Conservation (phyloP, 768 basidiomycete genomes). For the Suillus luteus region DNA sequence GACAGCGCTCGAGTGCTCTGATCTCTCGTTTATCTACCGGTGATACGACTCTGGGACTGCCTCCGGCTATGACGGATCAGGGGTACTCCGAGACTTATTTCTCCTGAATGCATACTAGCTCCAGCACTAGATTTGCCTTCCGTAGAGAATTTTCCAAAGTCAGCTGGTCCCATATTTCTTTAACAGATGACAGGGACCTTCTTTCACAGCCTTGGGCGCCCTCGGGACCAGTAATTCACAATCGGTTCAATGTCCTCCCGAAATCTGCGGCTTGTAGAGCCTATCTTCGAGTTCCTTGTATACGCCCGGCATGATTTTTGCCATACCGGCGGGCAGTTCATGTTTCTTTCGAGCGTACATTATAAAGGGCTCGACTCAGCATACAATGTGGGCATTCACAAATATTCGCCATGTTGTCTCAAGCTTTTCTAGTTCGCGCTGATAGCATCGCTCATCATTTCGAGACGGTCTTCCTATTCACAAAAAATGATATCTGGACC, state of each 20-base stretch:
- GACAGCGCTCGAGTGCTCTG: neutral
- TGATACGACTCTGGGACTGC: neutral
- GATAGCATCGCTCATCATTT: constrained; percentile 16
- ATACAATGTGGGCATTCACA: no score
- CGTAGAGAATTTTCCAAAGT: neutral
- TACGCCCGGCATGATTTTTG: neutral
- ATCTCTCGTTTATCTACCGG: neutral
- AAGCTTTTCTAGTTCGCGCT: neutral
- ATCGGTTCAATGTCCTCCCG: neutral
- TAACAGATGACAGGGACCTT: neutral
- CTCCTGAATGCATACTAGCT: neutral
- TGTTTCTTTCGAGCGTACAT: neutral
- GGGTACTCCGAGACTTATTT: neutral
- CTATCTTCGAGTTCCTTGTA: neutral
- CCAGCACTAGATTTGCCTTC: neutral
- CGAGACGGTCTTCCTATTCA: constrained; percentile 26
- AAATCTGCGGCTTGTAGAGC: neutral
- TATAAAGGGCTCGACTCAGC: neutral
- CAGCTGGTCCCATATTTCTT: neutral
- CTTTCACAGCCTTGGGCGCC: neutral
- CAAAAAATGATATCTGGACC: constrained; percentile 21
- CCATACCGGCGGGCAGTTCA: neutral
- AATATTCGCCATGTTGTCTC: neutral
- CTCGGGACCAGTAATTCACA: neutral
- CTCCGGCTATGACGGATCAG: neutral